Conservation (phyloP, 805 yeast genomes). For the Candida sithepensis region DNA sequence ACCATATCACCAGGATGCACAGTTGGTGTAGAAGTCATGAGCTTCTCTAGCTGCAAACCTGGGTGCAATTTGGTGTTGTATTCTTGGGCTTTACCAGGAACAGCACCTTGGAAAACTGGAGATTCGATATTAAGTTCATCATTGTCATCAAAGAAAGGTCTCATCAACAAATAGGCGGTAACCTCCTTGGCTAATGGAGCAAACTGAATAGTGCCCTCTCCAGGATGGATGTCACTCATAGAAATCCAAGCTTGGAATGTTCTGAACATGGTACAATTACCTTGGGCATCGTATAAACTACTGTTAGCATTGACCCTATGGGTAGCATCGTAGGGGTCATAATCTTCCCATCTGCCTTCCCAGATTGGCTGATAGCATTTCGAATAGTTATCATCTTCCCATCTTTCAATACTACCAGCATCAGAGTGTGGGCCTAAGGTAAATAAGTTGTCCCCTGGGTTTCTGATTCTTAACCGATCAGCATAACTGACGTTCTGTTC, state of each 20-base stretch:
- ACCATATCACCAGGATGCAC: conserved; percentile 42
- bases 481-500: conserved; percentile 36
- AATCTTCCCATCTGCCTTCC: conserved; percentile 40
- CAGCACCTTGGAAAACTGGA: conserved; percentile 37
- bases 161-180: conserved; percentile 37
- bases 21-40: conserved; percentile 35
- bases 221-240: conserved; percentile 31
- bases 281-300: conserved; percentile 32
- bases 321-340: conserved; percentile 38
- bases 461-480: conserved; percentile 38
- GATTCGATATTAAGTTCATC: conserved; percentile 31
- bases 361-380: conserved; percentile 33
- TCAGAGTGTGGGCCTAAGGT: conserved; percentile 40
- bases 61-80: conserved; percentile 31
- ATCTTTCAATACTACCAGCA: conserved; percentile 40
- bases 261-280: conserved; percentile 29
- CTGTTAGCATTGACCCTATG: conserved; percentile 32
- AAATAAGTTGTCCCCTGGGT: conserved; percentile 32
- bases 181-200: conserved; percentile 35
- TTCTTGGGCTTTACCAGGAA: conserved; percentile 36
- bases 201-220: conserved; percentile 39
- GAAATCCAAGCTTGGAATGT: conserved; percentile 45
- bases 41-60: conserved; percentile 30
- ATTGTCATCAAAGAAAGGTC: conserved; percentile 37
- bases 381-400: conserved; percentile 41